Percentiles rank a stretch among this genome's conserved stretches.
phyloP scores from a whole-genome alignment of 1,139 yeast genomes.

The Arxiozyma heterogenica region DNA sequence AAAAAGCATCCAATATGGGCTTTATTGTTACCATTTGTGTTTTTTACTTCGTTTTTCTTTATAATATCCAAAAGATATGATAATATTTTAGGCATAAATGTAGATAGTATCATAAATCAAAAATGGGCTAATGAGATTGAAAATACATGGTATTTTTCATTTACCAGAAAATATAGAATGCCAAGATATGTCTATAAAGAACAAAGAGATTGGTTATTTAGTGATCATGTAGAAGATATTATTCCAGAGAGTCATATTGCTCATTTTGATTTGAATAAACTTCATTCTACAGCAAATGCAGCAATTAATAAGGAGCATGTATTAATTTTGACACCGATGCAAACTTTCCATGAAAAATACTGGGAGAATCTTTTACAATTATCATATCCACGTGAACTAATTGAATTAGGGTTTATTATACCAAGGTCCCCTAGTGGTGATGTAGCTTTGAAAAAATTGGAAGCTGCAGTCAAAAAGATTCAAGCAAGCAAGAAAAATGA shows the following conservation, averaged over 20 bases:
- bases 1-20: slow-evolving; percentile 22
- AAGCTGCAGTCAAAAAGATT: slow-evolving; percentile 60
- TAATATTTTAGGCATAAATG: slow-evolving; percentile 21
- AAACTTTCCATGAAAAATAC: slow-evolving; percentile 71
- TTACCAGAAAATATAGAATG: slow-evolving; percentile 27
- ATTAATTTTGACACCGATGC: slow-evolving; percentile 78
- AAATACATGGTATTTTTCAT: slow-evolving; percentile 30
- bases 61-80: slow-evolving; percentile 17
- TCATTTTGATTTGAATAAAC: slow-evolving; percentile 72
- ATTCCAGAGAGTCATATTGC: slow-evolving; percentile 71
- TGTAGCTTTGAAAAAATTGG: slow-evolving; percentile 58
- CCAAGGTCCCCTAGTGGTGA: slow-evolving; percentile 81
- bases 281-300: slow-evolving; percentile 62
- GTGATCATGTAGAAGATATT: slow-evolving; percentile 37
- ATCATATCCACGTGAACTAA: slow-evolving; percentile 72
- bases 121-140: slow-evolving; percentile 32
- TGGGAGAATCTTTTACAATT: slow-evolving; percentile 75
- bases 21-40: slow-evolving; percentile 19
- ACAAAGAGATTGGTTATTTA: slow-evolving; percentile 40
- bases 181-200: slow-evolving; percentile 43
- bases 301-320: slow-evolving; percentile 71
- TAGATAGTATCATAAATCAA: slow-evolving; percentile 20
- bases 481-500: slow-evolving; percentile 50
- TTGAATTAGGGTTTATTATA: slow-evolving; percentile 83
- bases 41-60: slow-evolving; percentile 16